Conservation (phyloP, 176 grass and related monocot genomes). For the Panicum miliaceum region DNA sequence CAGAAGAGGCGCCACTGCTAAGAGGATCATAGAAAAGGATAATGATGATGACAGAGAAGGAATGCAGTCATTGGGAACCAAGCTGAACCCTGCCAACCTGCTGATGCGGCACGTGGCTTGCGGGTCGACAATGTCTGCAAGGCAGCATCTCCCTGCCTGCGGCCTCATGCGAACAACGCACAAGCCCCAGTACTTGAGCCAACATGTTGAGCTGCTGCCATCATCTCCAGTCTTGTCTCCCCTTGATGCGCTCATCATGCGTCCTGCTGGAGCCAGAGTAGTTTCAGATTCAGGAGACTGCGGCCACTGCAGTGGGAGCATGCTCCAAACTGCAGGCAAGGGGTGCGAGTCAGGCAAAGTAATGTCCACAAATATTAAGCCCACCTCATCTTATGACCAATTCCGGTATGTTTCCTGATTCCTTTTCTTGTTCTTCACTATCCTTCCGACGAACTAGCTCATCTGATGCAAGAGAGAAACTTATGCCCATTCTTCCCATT, state of each 20-base stretch:
- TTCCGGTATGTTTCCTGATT: slow-evolving; percentile 41
- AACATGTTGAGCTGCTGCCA: slow-evolving; percentile 47
- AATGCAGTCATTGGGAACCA: slow-evolving; percentile 42
- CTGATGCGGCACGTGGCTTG: slow-evolving; percentile 75
- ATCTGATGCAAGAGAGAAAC: background rate
- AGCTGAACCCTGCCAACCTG: slow-evolving; percentile 70
- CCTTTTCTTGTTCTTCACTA: background rate
- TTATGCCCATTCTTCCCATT: background rate
- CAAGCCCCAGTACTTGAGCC: slow-evolving; percentile 46
- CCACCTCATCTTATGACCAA: slow-evolving; percentile 41
- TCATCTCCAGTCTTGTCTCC: slow-evolving; percentile 60
- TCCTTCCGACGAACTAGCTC: background rate
- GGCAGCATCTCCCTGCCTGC: slow-evolving; percentile 56
- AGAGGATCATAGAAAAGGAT: slow-evolving; percentile 47
- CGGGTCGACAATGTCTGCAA: slow-evolving; percentile 51
- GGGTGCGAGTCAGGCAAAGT: slow-evolving; percentile 23
- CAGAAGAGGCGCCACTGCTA: slow-evolving; percentile 46
- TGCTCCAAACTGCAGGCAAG: slow-evolving; percentile 40
- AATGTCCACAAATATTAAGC: background rate
- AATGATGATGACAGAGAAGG: slow-evolving; percentile 9
- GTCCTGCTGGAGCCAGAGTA: slow-evolving; percentile 20
- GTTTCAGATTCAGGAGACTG: slow-evolving; percentile 44
- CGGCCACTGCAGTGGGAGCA: slow-evolving; percentile 29
- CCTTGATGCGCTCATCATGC: slow-evolving; percentile 35
- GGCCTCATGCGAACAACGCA: slow-evolving; percentile 45